Evolutionary conservation across 1,284 basidiomycete species (phyloP), one percentile per base, ranked within the genome.

Genomic region (Ustilago bromivora): DNA sequence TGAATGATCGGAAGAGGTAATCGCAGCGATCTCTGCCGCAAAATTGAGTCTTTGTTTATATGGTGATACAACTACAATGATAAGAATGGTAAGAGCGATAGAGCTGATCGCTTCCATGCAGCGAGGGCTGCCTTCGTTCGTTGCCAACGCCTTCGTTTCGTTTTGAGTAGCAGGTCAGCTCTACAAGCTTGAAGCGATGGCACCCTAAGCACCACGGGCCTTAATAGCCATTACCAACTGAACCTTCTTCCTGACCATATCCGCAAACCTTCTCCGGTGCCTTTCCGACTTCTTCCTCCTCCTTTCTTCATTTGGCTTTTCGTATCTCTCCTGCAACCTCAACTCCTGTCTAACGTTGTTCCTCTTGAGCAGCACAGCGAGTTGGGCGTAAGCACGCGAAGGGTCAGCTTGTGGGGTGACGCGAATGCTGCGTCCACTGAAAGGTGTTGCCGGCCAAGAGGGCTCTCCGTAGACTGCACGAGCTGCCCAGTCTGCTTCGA

Each of bases 221-320:
- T 84, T 84, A 66, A 85, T 79, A 10, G 80, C 78, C 83, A 85
- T 83, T 32, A 84, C 84, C 54, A 85, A 62, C 59, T 85, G 83
- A 12, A 85, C 84, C 75, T 85, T 85, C 58, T 78, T 73, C 63
- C 82, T 71, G 35, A 85, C 78, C 80, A 84, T 79, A 51, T 85
- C 83, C 1, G 81, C 83, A 41, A 85, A 85, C 54, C 84, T 73
- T 38, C 84, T 78, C 38, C 84, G 72, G 57, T 85, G 84, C 11
- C 84, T 70, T 59, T 85, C 84, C 43, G 79, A 81, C 56, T 79
- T 76, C 72, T 83, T 82, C 59, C 84, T 74, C 47, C 82, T 78
- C 34, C 82, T 74, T 64, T 79, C 79, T 57, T 84, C 74, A 53
- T 85, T 85, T 23, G 84, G 84, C 68, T 85, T 85, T 59, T 85